Evolutionary conservation across 2,329 filamentous ascomycete species (phyloP), one percentile per base, ranked within the genome.

Genomic region (Phialophora expanda): DNA sequence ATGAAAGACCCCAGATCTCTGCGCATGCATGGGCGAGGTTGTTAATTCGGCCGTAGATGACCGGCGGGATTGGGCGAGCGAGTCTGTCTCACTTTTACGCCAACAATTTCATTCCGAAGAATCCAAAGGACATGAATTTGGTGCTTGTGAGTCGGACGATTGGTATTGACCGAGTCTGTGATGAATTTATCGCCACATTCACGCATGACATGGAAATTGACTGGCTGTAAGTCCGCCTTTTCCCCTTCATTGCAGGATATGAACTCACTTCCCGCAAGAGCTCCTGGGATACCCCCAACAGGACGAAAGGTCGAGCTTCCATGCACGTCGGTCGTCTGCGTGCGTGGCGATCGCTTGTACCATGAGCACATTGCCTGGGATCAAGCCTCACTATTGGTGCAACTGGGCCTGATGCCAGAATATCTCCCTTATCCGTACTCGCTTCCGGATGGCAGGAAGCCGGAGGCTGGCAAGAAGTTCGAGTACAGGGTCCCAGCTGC

Each of bases 311-410:
- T 89, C 1, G 79, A 83, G n/a, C 80, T 90, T 5, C 88, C 89
- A 0, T 85, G 90, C 67, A 89, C 85, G 0, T 81, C 84, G 2
- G 81, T 91, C 0, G 88, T 91, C 4, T 89, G 89, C 63, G 83
- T 91, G 61, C 84, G 89, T 1, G 89, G 89, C 2, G 88, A 90
- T 72, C 80, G 88, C 0, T 76, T 91, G 0, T 90, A 86, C 69
- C 87, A 90, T 69, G 89, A 91, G 74, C 89, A 91, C 70, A 90
- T 91, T 51, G 79, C 83, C 14, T 91, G 89, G 88, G 89, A 91
- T 66, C 88, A 90, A 74, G 85, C 81, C 0, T 88, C 86, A 0
- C 83, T 86, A 1, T 77, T 91, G 9, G 76, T 80, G 6, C 89
- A 91, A 73, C 75, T 89, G 1, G 88, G 86, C 0, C 73, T 90